phyloP scores from a whole-genome alignment of 768 basidiomycete species.

The Leccinum fibrillosum region DNA sequence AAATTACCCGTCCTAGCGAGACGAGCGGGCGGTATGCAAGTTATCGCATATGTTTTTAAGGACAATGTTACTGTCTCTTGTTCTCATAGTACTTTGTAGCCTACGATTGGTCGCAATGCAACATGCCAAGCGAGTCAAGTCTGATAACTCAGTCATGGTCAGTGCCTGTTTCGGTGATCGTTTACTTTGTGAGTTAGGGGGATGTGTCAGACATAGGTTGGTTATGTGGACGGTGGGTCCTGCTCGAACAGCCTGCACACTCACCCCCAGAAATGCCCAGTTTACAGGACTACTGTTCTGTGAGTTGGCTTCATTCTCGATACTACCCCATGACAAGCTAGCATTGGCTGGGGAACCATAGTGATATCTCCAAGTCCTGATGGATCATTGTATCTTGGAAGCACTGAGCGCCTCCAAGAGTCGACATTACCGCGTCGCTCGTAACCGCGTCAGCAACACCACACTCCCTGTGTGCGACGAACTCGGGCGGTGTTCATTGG shows the following conservation, averaged over 20 bases:
- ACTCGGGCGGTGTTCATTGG: neutral
- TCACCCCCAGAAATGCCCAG: neutral
- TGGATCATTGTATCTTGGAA: neutral
- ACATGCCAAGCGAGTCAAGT: slow-evolving; percentile 5
- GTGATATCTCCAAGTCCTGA: neutral
- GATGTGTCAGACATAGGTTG: neutral
- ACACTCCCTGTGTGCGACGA: neutral
- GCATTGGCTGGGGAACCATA: neutral
- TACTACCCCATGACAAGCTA: neutral
- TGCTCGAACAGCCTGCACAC: too few relatives aligned
- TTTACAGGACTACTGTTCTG: neutral
- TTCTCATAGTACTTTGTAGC: slow-evolving; percentile 10
- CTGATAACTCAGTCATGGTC: neutral
- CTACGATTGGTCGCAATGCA: neutral
- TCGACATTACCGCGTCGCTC: neutral
- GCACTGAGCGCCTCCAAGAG: neutral
- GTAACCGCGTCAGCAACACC: neutral
- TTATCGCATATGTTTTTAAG: slow-evolving; percentile 85
- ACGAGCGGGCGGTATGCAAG: slow-evolving; percentile 93
- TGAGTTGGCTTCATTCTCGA: neutral
- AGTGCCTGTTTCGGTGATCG: slow-evolving; percentile 1
- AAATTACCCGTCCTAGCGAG: slow-evolving; percentile 96
- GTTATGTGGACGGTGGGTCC: neutral
- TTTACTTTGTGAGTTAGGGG: neutral
- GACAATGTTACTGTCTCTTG: neutral